Base-by-base conservation (phyloP, 2,329 filamentous ascomycete genomes). In the Botrytis fragariae region DNA sequence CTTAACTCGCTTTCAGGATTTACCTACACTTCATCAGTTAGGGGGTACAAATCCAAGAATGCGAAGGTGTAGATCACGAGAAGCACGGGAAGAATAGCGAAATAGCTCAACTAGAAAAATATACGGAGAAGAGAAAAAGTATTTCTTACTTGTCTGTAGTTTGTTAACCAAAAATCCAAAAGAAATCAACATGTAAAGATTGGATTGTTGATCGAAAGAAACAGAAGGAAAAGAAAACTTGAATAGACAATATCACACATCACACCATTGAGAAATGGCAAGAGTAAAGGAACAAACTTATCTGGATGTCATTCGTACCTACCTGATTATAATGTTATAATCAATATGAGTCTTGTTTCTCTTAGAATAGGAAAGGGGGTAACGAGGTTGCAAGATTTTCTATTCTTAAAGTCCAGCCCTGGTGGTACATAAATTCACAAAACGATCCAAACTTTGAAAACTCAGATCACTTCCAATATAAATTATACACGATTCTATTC, bases 111-210 rank as follows among this genome's bases (percentile, higher is more conserved):
- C 22, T 39, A 18, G 35, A 57, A 22, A 22, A 35, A 35, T 32
- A 29, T 20, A 10, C 5, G 18, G n/a, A 29, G 51, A 29, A 29
- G 0, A 42, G 37, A 9, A 12, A 44, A 16, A 18, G n/a, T n/a
- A 20, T 6, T 7, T 16, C 10, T 18, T 16, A 69, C 65, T 59
- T 42, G 54, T 37, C 32, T 42, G 35, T 68, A 44, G 16, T 69
- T 42, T 16, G 22, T 68, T 69, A 69, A 69, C 48, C 65, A 57
- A 69, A 69, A 69, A 32, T 57, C 65, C 37, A 57, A 69, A 64
- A 69, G 37, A 32, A 18, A 32, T 48, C n/a, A 59, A n/a, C 48
- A 57, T 25, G 48, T 57, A 69, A 32, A 51, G 48, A 42, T 57
- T n/a, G 20, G 10, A 12, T 59, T 57, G 18, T 48, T 57, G 16